Conservation (phyloP, 495 filamentous ascomycete genomes). For the Hyaloscypha hepaticicola region DNA sequence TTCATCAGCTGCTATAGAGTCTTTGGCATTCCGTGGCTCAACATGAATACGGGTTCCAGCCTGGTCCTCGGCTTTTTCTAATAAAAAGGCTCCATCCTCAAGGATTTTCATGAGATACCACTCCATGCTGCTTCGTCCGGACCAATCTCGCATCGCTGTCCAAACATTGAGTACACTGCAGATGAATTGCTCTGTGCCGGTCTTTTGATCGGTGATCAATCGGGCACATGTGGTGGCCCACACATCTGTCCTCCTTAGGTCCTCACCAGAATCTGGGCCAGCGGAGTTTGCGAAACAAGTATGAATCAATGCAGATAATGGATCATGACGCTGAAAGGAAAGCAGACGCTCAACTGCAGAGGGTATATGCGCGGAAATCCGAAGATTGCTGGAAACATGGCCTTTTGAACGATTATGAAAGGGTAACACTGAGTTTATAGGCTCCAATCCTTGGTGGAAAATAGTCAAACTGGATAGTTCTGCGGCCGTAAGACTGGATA, state of each 20-base stretch:
- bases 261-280: conserved; percentile 73
- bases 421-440: conserved; percentile 78
- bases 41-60: conserved; percentile 65
- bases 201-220: conserved; percentile 60
- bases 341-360: conserved; percentile 68
- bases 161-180: conserved; percentile 77
- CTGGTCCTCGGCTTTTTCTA: conserved; percentile 74
- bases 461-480: conserved; percentile 74
- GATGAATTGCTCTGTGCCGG: conserved; percentile 55
- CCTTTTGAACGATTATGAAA: conserved; percentile 63
- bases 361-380: conserved; percentile 49
- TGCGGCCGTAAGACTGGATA: conserved; percentile 66
- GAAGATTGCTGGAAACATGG: conserved; percentile 44
- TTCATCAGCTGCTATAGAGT: conserved; percentile 78
- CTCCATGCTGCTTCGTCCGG: conserved; percentile 83
- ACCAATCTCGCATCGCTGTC: conserved; percentile 85
- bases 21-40: conserved; percentile 60
- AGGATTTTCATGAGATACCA: conserved; percentile 91
- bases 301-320: conserved; percentile 80
- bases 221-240: conserved; percentile 89
- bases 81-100: conserved; percentile 85
- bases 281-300: conserved; percentile 86
- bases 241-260: conserved; percentile 69
- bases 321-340: conserved; percentile 85
- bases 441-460: conserved; percentile 73